Conservation (phyloP, 2,329 filamentous ascomycete genomes). For the Colletotrichum coccodes region DNA sequence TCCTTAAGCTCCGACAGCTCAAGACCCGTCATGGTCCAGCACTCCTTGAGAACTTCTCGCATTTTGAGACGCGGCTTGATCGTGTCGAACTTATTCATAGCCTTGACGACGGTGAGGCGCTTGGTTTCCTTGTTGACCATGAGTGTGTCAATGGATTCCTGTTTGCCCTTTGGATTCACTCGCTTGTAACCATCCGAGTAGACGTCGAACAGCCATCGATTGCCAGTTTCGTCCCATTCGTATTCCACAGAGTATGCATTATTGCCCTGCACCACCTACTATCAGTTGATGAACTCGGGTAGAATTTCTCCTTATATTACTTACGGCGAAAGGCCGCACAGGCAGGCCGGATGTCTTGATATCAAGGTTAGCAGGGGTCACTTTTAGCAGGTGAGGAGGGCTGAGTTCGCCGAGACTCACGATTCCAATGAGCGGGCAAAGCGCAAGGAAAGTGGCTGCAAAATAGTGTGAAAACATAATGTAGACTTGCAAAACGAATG, state of each 20-base stretch:
- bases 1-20: not conserved
- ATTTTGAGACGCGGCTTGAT: not conserved
- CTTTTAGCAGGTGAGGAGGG: rapidly evolving
- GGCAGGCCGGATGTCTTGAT: not conserved
- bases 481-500: not conserved
- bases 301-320: not conserved
- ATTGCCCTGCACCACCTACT: not conserved
- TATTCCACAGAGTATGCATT: not conserved
- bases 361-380: not conserved
- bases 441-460: not conserved
- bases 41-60: constrained; percentile 7
- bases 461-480: not conserved
- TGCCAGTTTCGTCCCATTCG: not conserved
- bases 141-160: not conserved
- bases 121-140: not conserved
- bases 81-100: not conserved
- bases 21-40: constrained; percentile 6
- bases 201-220: constrained; percentile 1
- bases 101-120: constrained; percentile 1
- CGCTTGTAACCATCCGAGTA: not conserved
- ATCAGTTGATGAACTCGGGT: not conserved
- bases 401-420: not conserved
- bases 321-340: not conserved
- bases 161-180: not conserved
- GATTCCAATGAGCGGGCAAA: not conserved